These are phyloP conservation scores for Senna siamea DNA, from an alignment of 306 rosid genomes.

Conservation along the genomic window DNA sequence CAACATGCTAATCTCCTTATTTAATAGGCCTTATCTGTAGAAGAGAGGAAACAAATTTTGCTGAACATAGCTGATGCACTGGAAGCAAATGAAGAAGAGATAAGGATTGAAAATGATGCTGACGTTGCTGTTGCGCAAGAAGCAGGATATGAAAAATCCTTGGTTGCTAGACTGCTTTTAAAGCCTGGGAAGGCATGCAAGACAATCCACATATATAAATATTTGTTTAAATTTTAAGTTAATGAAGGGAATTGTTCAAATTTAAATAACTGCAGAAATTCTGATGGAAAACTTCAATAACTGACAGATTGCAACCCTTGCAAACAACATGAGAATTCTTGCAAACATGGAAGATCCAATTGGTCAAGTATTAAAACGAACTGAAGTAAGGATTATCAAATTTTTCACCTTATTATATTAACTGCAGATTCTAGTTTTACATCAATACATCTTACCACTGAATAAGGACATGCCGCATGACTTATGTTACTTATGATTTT, in stretches of 20 bases:
- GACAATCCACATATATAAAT: constrained; percentile 23
- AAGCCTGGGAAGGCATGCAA: constrained; percentile 78
- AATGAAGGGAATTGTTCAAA: constrained; percentile 1
- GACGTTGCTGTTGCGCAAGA: constrained; percentile 77
- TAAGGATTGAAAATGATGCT: constrained; percentile 81
- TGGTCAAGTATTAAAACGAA: constrained; percentile 75
- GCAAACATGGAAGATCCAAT: constrained; percentile 98
- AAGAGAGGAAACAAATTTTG: constrained; percentile 81
- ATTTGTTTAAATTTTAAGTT: constrained; percentile 27
- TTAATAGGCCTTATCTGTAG: constrained; percentile 74
- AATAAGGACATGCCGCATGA: constrained; percentile 15
- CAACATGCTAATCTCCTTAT: constrained; percentile 39
- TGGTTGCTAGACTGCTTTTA: constrained; percentile 78
- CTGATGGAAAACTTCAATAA: constrained; percentile 40
- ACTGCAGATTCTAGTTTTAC: constrained; percentile 25
- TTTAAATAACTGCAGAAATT: constrained; percentile 19
- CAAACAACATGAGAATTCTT: constrained; percentile 73
- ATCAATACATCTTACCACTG: constrained; percentile 1
- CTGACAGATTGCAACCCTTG: constrained; percentile 81
- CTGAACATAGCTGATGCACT: constrained; percentile 91
- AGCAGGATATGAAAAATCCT: constrained; percentile 81
- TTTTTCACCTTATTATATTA: constrained; percentile 12
- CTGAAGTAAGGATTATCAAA: constrained; percentile 60
- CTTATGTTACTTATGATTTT: constrained; percentile 28
- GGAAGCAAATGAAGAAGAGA: constrained; percentile 67